Base-by-base conservation (phyloP, 352 stramenopile species). In the Phytophthora cactorum region DNA sequence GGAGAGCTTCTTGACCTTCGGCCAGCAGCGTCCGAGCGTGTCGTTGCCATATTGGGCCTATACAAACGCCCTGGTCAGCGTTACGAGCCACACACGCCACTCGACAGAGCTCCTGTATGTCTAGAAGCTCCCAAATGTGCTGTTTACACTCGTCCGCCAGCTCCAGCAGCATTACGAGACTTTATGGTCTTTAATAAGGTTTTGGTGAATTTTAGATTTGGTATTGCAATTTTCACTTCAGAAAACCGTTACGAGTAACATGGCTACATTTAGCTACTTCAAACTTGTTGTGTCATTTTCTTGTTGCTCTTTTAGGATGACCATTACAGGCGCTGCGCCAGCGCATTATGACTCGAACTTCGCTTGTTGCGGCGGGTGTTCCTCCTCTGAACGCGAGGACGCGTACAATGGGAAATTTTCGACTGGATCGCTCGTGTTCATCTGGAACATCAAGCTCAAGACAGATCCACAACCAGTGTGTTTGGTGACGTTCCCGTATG, bases 371-470 rank as follows among this genome's bases (percentile, higher is more conserved):
- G 82, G 84, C 6, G 84, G 84, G 9, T 91, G 82, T 52, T 93
- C 84, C 45, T 91, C 84, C 0, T 74, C 46, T 41, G 70, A 84
- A 43, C 79, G 84, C 9, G 56, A 52, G 2, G 84, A 91, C 29
- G 76, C 72, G 17, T 81, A 83, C 68, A 78, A 75, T 53, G 60
- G 50, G 12, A 88, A 90, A 53, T 57, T 93, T 31, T 22, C 70
- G 6, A 88, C 66, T 1, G 82, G 79, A 10, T 68, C 82, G 15
- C 73, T 70, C 22, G 57, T 90, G 9, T 89, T 93, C 54, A 89
- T 93, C 41, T 93, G 84, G 84, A 77, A 91, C 50, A 65, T 62
- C 45, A 81, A 80, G 38, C 71, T 91, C 59, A 91, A 91, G 74
- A 89, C 65, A 11, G 49, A 77, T 15, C 81, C 81, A 4, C 52